These are phyloP conservation scores for Fusarium sterilihyphosum DNA, from an alignment of 2,329 filamentous ascomycete genomes.

Conservation along the genomic window DNA sequence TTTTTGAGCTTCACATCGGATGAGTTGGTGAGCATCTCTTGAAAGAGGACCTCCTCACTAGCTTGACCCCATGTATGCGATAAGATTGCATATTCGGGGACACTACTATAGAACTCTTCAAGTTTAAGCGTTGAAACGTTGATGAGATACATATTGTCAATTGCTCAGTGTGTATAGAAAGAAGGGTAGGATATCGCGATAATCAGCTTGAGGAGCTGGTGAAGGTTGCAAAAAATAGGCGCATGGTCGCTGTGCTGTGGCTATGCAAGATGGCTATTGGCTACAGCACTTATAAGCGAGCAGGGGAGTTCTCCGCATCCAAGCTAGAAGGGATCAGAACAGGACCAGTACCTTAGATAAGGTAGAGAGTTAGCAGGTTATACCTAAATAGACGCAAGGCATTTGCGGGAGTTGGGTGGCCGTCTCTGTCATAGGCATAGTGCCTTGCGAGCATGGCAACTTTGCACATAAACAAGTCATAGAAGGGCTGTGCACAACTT, in stretches of 20 bases:
- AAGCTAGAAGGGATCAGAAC: not conserved
- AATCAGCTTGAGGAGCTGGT: not conserved
- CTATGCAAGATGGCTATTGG: not conserved
- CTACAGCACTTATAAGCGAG: not conserved
- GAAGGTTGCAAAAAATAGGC: not conserved
- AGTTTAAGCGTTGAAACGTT: slow-evolving; percentile 18
- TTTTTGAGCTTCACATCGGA: slow-evolving; percentile 1
- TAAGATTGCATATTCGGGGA: slow-evolving; percentile 32
- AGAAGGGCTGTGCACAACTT: not conserved
- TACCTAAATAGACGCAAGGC: not conserved
- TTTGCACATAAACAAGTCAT: not conserved
- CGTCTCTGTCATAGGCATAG: fast-evolving
- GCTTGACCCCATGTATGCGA: slow-evolving; percentile 31
- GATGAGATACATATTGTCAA: slow-evolving; percentile 29
- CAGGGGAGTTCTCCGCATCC: not conserved
- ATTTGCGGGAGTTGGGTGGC: not conserved
- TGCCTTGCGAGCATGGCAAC: not conserved
- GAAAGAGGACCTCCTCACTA: slow-evolving; percentile 7
- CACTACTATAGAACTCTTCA: slow-evolving; percentile 21
- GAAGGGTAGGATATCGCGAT: not conserved
- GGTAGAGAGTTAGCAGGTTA: not conserved
- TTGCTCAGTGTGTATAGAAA: fast-evolving
- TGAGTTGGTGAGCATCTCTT: slow-evolving; percentile 2
- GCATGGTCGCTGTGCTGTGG: not conserved
- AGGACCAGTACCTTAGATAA: too few relatives aligned